Evolutionary conservation across 2,329 filamentous ascomycete genomes (phyloP), one percentile per base, ranked within the genome.

Genomic region (Diaporthe ilicicola): DNA sequence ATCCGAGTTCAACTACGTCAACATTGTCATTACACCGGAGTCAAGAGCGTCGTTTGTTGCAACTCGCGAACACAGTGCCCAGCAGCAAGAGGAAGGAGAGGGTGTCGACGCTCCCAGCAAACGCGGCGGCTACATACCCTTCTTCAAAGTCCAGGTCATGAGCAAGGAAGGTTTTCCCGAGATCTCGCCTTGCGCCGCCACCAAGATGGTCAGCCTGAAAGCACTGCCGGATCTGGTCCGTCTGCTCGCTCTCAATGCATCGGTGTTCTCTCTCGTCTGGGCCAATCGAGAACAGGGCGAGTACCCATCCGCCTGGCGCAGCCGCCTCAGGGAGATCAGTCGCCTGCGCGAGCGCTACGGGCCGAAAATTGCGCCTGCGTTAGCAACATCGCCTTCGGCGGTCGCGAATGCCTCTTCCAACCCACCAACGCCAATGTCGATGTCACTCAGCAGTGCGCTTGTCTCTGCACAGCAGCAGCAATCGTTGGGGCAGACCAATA

Each of bases 1-100:
- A 0, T 97, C 94, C 0, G 93, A 95, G 70, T 97, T 99, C 85
- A 98, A 98, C 79, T 97, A 93, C 78, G 94, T 99, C 78, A 94
- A 98, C 79, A 98, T 99, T 76, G 92, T 98, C 76, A 95, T 99
- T 77, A 94, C 93, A 2, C 96, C 96, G 0, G 93, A 95, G 73
- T 95, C 94, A 5, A 88, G 91, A 50, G 90, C 91, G 3, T 92
- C 92, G 2, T 95, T 95, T 77, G 87, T 94, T 46, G 90, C 92
- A 61, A 89, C 88, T 7, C 84, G 90, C 22, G 82, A 87, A 66
- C 77, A 81, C 56, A 78, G 80, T 4, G 78, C 79, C 74, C 78
- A 76, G 75, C 77, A 61, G 29, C 56, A 71, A 24, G 39, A 51
- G 8, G 37, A 56, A 15, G 54, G 54, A 8, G 42, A n/a, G 22